Evolutionary conservation across 192 early-diverging fungal species (phyloP).

Genomic region (Geranomyces michiganensis): DNA sequence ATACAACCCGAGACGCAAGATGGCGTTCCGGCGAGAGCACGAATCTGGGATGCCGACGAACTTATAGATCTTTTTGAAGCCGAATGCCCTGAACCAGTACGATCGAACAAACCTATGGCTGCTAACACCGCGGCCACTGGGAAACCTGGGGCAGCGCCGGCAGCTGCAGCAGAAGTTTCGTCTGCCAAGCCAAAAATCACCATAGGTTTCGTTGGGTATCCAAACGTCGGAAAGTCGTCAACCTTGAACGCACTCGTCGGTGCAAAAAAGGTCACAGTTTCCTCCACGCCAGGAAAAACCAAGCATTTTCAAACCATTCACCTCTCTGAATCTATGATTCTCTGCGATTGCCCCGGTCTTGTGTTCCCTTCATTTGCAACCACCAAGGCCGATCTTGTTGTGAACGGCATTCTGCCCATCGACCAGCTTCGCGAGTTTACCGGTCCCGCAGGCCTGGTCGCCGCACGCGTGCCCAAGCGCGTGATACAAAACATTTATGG

Average conservation of each 20-base stretch:
- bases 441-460: slow-evolving; percentile 82
- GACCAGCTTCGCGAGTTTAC: slow-evolving; percentile 96
- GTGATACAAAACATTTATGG: slow-evolving; percentile 92
- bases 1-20: slow-evolving; percentile 50
- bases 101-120: not conserved
- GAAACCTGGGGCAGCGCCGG: not conserved
- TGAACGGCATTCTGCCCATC: slow-evolving; percentile 98
- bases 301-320: slow-evolving; percentile 99
- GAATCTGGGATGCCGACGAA: slow-evolving; percentile 68
- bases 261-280: slow-evolving; percentile 91
- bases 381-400: slow-evolving; percentile 97
- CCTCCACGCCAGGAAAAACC: slow-evolving; percentile 97
- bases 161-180: not conserved
- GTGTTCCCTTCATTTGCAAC: slow-evolving; percentile 99
- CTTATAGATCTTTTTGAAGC: slow-evolving; percentile 65
- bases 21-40: slow-evolving; percentile 58
- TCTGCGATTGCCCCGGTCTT: slow-evolving; percentile 99
- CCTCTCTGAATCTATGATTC: slow-evolving; percentile 77
- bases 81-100: slow-evolving; percentile 56
- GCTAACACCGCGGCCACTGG: not conserved
- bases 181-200: slow-evolving; percentile 55
- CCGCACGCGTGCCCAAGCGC: slow-evolving; percentile 80
- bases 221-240: slow-evolving; percentile 99
- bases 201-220: slow-evolving; percentile 98
- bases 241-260: slow-evolving; percentile 98